Evolutionary conservation across 164 flowering plant species (phyloP).

Genomic region (Piper longum): DNA sequence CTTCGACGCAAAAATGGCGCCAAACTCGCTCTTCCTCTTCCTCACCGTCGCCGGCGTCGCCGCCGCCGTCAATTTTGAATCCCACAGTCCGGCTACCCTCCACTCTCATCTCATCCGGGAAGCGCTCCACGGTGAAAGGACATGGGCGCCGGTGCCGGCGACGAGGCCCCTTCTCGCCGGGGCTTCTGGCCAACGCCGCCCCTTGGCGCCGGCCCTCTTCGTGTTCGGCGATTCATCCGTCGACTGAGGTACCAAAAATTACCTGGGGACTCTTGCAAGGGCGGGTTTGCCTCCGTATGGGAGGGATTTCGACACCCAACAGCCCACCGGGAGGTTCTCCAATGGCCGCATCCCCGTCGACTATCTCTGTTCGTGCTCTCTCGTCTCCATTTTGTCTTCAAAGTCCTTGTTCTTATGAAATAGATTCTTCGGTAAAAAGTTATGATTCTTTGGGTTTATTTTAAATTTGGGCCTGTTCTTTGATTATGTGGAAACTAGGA

Average conservation of each 20-base stretch:
- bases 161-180: not conserved
- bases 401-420: not conserved
- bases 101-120: constrained; percentile 3
- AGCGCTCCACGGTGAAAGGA: not conserved
- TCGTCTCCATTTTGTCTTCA: not conserved
- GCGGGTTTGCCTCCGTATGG: constrained; percentile 76
- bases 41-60: not conserved
- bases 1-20: not conserved
- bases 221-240: constrained; percentile 83
- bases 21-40: not conserved
- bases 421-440: not conserved
- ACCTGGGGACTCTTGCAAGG: constrained; percentile 62
- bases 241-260: constrained; percentile 74
- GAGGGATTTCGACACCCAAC: constrained; percentile 76
- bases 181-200: constrained; percentile 5
- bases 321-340: constrained; percentile 79
- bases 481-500: no score
- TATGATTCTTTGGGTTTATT: not conserved
- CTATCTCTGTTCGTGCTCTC: constrained; percentile 49
- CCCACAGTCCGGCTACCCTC: not conserved
- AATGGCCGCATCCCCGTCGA: constrained; percentile 86
- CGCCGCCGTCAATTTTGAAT: not conserved
- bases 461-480: no score
- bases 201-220: constrained; percentile 58
- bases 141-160: not conserved